Percentiles rank a stretch among this genome's conserved stretches.
These are phyloP conservation scores for Monosporascus sp. DNA, from an alignment of 2,329 filamentous ascomycete genomes.

Conservation along the genomic window DNA sequence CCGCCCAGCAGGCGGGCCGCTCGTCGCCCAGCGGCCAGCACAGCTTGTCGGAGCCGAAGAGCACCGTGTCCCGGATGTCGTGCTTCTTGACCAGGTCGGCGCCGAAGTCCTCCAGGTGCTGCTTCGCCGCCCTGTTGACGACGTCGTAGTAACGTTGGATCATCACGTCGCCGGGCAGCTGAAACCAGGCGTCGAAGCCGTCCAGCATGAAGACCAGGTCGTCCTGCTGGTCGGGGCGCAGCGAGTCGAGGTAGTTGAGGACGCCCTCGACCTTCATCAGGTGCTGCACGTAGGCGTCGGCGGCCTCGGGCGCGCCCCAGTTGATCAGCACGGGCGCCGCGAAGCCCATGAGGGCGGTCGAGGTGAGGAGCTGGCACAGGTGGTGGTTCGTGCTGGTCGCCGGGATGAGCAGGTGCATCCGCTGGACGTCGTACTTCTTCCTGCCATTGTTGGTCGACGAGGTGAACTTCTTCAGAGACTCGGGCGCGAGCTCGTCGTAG, in stretches of 20 bases:
- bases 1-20: slow-evolving; percentile 35
- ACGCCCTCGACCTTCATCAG: slow-evolving; percentile 3
- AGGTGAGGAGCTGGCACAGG: slow-evolving; percentile 3
- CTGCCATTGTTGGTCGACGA: neutral
- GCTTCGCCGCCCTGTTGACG: slow-evolving; percentile 46
- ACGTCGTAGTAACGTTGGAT: slow-evolving; percentile 57
- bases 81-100: slow-evolving; percentile 26
- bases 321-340: slow-evolving; percentile 4
- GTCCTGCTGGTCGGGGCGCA: slow-evolving; percentile 40
- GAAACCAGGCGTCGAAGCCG: slow-evolving; percentile 59
- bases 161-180: slow-evolving; percentile 58
- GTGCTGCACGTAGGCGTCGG: slow-evolving; percentile 3
- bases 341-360: slow-evolving; percentile 1
- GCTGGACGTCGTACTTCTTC: neutral
- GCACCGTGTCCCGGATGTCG: slow-evolving; percentile 32
- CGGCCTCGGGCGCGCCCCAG: slow-evolving; percentile 1
- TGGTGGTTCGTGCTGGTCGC: slow-evolving; percentile 5
- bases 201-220: slow-evolving; percentile 62
- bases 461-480: neutral
- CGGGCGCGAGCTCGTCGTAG: neutral
- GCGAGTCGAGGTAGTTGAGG: slow-evolving; percentile 6
- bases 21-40: slow-evolving; percentile 34
- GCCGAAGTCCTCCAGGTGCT: slow-evolving; percentile 46
- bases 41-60: slow-evolving; percentile 41
- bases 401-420: slow-evolving; percentile 4